These are phyloP conservation scores for bread wheat (Triticum aestivum) DNA, from an alignment of 176 grass and related monocot species.

Conservation along the genomic window IWGSC_CS_RefSeq_v2.1 NC_057803.1:608911922-608912421, in stretches of 20 bases:
- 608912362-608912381: background rate
- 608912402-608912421: background rate
- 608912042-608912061: background rate
- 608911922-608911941: too few relatives aligned
- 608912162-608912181: background rate
- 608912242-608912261: too few relatives aligned
- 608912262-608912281: too few relatives aligned
- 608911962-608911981: too few relatives aligned
- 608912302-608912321: background rate
- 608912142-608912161: background rate
- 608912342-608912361: background rate
- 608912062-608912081: background rate
- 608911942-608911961: too few relatives aligned
- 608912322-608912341: background rate
- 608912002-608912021: too few relatives aligned
- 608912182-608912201: background rate
- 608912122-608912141: fast-evolving
- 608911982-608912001: too few relatives aligned
- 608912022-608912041: too few relatives aligned
- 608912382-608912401: background rate
- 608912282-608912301: too few relatives aligned
- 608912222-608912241: background rate
- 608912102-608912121: background rate
- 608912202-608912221: background rate
- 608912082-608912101: background rate